These are phyloP conservation scores for Solidago caesia DNA, from an alignment of 129 eudicot species.

Conservation along the genomic window DNA sequence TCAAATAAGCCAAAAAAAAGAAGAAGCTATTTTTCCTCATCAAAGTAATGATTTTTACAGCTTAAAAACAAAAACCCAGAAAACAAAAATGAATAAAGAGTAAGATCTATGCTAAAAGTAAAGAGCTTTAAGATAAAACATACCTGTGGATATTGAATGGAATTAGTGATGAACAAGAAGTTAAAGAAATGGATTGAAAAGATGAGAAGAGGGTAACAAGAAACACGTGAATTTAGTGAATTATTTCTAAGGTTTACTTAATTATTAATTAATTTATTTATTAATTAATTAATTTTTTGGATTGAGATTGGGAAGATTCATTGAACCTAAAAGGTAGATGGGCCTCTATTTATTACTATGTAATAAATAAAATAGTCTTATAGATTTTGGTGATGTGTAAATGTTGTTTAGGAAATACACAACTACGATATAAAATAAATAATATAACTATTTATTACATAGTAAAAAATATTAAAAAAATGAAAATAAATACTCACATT, in stretches of 20 bases:
- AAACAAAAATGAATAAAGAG: slow-evolving; percentile 16
- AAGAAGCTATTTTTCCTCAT: background rate
- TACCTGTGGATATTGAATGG: slow-evolving; percentile 15
- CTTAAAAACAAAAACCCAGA: slow-evolving; percentile 22
- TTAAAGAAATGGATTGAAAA: slow-evolving; percentile 18
- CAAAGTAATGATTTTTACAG: background rate
- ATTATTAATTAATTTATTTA: too few relatives aligned
- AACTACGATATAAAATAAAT: too few relatives aligned
- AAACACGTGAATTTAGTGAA: slow-evolving; percentile 23
- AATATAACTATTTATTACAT: too few relatives aligned
- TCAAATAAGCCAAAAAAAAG: too few relatives aligned
- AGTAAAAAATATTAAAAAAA: too few relatives aligned
- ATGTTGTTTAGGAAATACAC: too few relatives aligned
- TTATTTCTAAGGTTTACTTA: background rate
- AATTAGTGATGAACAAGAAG: slow-evolving; percentile 7
- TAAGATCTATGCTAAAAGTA: slow-evolving; percentile 17
- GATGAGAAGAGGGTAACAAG: slow-evolving; percentile 1
- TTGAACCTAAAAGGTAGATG: background rate
- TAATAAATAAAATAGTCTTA: too few relatives aligned
- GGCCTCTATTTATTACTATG: too few relatives aligned
- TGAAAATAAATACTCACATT: too few relatives aligned
- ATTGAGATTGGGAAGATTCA: background rate
- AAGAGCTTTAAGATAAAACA: background rate
- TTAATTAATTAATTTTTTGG: too few relatives aligned
- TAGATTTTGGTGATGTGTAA: background rate